phyloP scores from a whole-genome alignment of 805 yeast genomes.

The Ogataea pini region DNA sequence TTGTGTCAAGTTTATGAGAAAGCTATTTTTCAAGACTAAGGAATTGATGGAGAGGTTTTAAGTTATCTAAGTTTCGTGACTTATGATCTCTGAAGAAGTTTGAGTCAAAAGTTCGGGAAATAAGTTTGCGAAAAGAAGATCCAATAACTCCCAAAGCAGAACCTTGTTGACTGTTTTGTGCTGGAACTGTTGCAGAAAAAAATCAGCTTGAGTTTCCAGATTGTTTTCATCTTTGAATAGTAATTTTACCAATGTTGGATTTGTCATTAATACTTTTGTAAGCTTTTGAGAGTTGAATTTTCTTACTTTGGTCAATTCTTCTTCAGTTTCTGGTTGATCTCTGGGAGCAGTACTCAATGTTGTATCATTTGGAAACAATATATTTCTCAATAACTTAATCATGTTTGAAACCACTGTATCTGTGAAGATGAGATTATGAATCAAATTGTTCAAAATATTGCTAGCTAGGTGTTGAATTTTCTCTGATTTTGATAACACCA shows the following conservation, averaged over 20 bases:
- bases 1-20: neutral
- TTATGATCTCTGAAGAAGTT: slow-evolving; percentile 16
- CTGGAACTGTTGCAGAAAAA: slow-evolving; percentile 37
- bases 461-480: slow-evolving; percentile 27
- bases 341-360: slow-evolving; percentile 31
- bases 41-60: neutral
- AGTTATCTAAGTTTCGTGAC: neutral
- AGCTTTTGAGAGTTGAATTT: slow-evolving; percentile 14
- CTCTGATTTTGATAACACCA: slow-evolving; percentile 14
- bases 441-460: slow-evolving; percentile 29
- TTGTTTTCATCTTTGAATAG: slow-evolving; percentile 10
- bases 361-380: slow-evolving; percentile 33
- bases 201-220: slow-evolving; percentile 18
- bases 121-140: slow-evolving; percentile 40
- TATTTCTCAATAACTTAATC: slow-evolving; percentile 24
- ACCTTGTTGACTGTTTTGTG: slow-evolving; percentile 45
- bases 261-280: slow-evolving; percentile 4
- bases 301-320: slow-evolving; percentile 26
- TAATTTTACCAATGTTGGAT: slow-evolving; percentile 8
- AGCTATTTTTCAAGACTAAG: neutral
- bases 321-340: slow-evolving; percentile 32
- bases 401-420: slow-evolving; percentile 13
- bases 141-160: slow-evolving; percentile 43
- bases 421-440: slow-evolving; percentile 27
- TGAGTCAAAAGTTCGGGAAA: slow-evolving; percentile 37